phyloP scores from a whole-genome alignment of 257 asterid genomes.

The Lycium barbarum region DNA sequence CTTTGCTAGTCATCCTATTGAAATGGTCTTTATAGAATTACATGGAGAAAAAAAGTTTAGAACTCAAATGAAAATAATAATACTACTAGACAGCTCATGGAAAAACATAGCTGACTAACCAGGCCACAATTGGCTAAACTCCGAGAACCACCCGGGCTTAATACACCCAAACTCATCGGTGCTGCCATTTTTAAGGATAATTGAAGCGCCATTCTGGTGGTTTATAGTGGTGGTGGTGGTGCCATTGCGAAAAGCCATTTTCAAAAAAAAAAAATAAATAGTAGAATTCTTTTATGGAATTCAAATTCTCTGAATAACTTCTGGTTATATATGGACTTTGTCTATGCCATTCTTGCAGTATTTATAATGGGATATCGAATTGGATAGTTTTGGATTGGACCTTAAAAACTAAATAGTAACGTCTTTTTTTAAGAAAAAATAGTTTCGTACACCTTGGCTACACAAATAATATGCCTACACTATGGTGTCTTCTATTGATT shows the following conservation, averaged over 20 bases:
- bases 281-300: no score
- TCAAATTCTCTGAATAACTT: no score
- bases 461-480: no score
- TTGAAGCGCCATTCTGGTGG: not conserved
- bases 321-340: not conserved
- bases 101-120: not conserved
- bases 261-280: no score
- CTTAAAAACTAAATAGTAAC: no score
- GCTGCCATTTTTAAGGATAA: not conserved
- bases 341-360: not conserved
- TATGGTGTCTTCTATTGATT: no score
- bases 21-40: no score
- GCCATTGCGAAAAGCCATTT: not conserved
- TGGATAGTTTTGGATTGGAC: not conserved
- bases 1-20: no score
- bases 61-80: no score
- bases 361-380: not conserved
- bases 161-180: constrained; percentile 6
- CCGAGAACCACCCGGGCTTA: constrained; percentile 27
- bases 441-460: no score
- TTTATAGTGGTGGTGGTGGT: not conserved
- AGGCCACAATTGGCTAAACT: constrained; percentile 27
- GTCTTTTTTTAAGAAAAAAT: no score
- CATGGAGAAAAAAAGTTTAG: not conserved
- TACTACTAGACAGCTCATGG: not conserved